Evolutionary conservation across 352 stramenopile genomes (phyloP).

Genomic region (Thalassiosira hispida): DNA sequence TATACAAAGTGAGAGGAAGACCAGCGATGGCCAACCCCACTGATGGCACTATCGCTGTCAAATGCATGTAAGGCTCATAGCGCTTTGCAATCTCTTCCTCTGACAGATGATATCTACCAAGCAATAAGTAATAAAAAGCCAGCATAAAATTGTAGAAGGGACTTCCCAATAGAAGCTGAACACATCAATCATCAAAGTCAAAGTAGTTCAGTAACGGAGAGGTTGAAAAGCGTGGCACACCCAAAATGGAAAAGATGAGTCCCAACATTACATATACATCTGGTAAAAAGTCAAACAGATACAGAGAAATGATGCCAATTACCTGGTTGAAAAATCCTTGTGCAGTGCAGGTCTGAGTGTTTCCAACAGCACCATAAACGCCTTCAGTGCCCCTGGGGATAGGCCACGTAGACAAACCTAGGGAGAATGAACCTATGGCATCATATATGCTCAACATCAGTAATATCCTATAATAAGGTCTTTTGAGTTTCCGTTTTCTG

Average conservation of each 20-base stretch:
- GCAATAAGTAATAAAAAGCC: conserved; percentile 50
- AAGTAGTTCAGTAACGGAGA: conserved; percentile 28
- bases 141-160: no score
- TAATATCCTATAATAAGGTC: conserved; percentile 46
- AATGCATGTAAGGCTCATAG: conserved; percentile 46
- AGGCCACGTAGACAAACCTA: conserved; percentile 50
- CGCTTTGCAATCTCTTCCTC: conserved; percentile 25
- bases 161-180: no score
- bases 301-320: no score
- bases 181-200: no score
- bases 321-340: conserved; percentile 59
- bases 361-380: conserved; percentile 50
- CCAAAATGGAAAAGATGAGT: no score
- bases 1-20: conserved; percentile 49
- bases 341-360: conserved; percentile 49
- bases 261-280: no score
- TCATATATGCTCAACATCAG: conserved; percentile 41
- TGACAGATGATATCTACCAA: conserved; percentile 49
- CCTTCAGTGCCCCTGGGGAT: conserved; percentile 38
- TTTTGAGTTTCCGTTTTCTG: neutral
- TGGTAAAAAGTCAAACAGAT: no score
- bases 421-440: conserved; percentile 33
- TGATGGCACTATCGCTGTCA: conserved; percentile 5
- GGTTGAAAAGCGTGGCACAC: conserved; percentile 37
- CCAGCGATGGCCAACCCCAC: conserved; percentile 20